phyloP scores from a whole-genome alignment of 768 basidiomycete species.

The Agrocybe pediades region DNA sequence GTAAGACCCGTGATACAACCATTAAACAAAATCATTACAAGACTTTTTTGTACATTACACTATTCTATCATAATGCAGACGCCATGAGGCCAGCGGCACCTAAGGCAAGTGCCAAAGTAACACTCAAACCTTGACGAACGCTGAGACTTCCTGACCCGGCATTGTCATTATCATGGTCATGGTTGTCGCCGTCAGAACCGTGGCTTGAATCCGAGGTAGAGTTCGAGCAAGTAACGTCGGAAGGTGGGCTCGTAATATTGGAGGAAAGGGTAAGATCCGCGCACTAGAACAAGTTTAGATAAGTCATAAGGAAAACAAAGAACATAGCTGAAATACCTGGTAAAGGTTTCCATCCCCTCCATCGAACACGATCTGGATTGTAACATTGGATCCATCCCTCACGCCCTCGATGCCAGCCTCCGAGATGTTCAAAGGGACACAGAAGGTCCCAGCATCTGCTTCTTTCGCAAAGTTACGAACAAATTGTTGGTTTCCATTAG shows the following conservation, averaged over 20 bases:
- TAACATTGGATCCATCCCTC: slow-evolving; percentile 67
- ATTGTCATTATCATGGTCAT: slow-evolving; percentile 5
- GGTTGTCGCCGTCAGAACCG: slow-evolving; percentile 9
- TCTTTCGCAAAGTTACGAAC: slow-evolving; percentile 49
- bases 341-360: slow-evolving; percentile 72
- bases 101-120: not conserved
- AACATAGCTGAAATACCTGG: slow-evolving; percentile 44
- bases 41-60: not conserved
- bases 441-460: slow-evolving; percentile 55
- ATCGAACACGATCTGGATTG: slow-evolving; percentile 60
- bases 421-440: slow-evolving; percentile 64
- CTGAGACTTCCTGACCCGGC: slow-evolving; percentile 3
- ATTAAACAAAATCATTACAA: no score
- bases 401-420: slow-evolving; percentile 44
- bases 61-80: not conserved
- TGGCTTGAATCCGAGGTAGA: slow-evolving; percentile 21
- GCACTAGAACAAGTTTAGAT: slow-evolving; percentile 52
- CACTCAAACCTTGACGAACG: slow-evolving; percentile 3
- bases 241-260: slow-evolving; percentile 43
- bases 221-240: slow-evolving; percentile 37
- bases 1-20: no score
- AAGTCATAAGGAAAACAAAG: slow-evolving; percentile 6
- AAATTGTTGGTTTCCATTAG: slow-evolving; percentile 29
- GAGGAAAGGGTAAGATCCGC: slow-evolving; percentile 70
- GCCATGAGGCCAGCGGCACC: not conserved